Base-by-base conservation (phyloP, 2,329 filamentous ascomycete genomes). In the Alternaria alternata region DNA sequence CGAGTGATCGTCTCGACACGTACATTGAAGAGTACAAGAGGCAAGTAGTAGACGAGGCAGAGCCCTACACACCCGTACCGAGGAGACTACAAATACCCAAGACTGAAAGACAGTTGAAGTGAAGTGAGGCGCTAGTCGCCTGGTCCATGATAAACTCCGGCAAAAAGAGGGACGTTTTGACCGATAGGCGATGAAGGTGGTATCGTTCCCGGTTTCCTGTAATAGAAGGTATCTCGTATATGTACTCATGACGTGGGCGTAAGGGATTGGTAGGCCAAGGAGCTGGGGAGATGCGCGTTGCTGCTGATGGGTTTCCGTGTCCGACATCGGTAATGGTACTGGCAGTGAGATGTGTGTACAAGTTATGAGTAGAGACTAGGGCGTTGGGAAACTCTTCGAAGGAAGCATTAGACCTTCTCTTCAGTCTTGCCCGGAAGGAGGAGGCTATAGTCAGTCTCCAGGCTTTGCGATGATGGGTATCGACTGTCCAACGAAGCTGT, bases 221-320 rank as follows among this genome's bases (percentile, higher is more conserved):
- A 1, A n/a, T 8, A 9, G 6, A n/a, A 9, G 0, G 36, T n/a
- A 18, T n/a, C 16, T 7, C 0, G 4, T 8, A 8, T 18, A 18
- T 8, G 36, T 38, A 38, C 0, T 38, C 36, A 16, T 38, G 36
- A 16, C 7, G 16, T 8, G 14, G n/a, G 36, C 1, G 36, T 18
- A n/a, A 38, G 14, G 16, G 7, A 18, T 38, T 9, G 6, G 5
- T n/a, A 4, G 16, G 7, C 7, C 7, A 18, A n/a, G 6, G n/a
- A 38, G 16, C 2, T 0, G 16, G 18, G 5, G 7, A n/a, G 36
- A 38, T n/a, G 16, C 14, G 7, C 36, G 14, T n/a, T n/a, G 2
- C 14, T 38, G 36, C 36, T 38, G 16, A 8, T 18, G 16, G 16
- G 3, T 9, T 7, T n/a, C 36, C 8, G 7, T n/a, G 14, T n/a